Base-by-base conservation (phyloP, 805 yeast species). In the Saccharomyces mikatae region DNA sequence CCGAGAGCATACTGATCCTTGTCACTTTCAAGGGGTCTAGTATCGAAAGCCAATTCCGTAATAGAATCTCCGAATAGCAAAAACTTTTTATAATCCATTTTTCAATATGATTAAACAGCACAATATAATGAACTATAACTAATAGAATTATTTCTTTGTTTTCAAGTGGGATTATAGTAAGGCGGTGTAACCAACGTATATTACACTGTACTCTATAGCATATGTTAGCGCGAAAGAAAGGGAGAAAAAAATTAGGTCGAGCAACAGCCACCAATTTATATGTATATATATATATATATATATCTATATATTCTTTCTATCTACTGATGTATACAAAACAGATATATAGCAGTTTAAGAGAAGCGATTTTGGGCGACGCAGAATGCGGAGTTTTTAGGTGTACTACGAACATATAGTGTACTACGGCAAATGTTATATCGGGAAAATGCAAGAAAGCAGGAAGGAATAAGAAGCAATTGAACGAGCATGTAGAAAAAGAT, bases 1-100 rank as follows among this genome's bases (percentile, higher is more conserved):
- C 81, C 82, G 29, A 78, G 64, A 4, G 76, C 72, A 63, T 80
- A 83, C n/a, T 73, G 70, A 9, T 66, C 59, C 17, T 56, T 59
- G 8, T 58, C 53, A 24, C 53, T 52, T 17, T 52, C 71, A 63
- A 52, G 49, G 47, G 68, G 66, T 2, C 56, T 60, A 17, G 74
- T 75, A 49, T 74, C 69, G 61, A 65, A 77, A 30, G 81, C 70
- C 58, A 67, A 79, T 63, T 86, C 82, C 11, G 67, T 56, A 11
- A 54, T 55, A 10, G 56, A 54, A 51, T 58, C 60, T 11, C 61
- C 60, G 44, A 58, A 58, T 27, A 58, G 24, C 30, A 58, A 28
- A 22, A 86, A 72, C 58, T 82, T 83, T 58, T 75, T 54, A 47
- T 58, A 63, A 17, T 56, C 50, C 54, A 62, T 50, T 21, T 8